Conservation (phyloP, 257 asterid species). For the Cruciata laevipes region DNA sequence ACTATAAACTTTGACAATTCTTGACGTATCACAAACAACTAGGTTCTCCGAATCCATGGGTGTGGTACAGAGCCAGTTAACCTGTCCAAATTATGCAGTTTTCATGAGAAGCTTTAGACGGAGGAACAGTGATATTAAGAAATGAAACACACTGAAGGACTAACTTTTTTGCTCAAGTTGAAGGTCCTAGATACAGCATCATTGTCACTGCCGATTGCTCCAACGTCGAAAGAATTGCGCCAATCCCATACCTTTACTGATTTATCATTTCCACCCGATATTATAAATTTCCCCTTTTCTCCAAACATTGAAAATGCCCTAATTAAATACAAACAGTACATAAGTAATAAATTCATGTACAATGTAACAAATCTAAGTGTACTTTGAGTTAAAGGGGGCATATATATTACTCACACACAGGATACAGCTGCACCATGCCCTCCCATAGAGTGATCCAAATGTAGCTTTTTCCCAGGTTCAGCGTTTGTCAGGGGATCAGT, state of each 20-base stretch:
- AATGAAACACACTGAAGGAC: constrained; percentile 11
- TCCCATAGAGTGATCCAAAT: constrained; percentile 62
- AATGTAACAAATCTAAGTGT: background rate
- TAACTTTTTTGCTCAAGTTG: constrained; percentile 58
- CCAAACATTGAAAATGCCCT: constrained; percentile 84
- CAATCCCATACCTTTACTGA: constrained; percentile 86
- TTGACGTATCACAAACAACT: constrained; percentile 85
- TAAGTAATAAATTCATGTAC: background rate
- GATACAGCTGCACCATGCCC: constrained; percentile 90
- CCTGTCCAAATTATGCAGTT: constrained; percentile 37
- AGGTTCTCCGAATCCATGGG: constrained; percentile 79
- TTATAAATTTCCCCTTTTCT: constrained; percentile 69
- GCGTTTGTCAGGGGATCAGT: constrained; percentile 22
- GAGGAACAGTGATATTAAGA: background rate
- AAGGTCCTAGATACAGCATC: constrained; percentile 37
- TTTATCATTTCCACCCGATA: constrained; percentile 91
- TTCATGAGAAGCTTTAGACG: constrained; percentile 8
- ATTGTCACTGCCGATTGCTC: constrained; percentile 25
- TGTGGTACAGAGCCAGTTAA: constrained; percentile 85
- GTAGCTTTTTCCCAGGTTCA: constrained; percentile 34
- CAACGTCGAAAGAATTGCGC: constrained; percentile 37
- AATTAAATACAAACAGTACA: constrained; percentile 14
- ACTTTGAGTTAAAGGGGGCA: background rate
- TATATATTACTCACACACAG: constrained; percentile 60
- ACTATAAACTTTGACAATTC: constrained; percentile 65